phyloP scores from a whole-genome alignment of 2,329 filamentous ascomycete genomes.

The Leptodontidium sp. region DNA sequence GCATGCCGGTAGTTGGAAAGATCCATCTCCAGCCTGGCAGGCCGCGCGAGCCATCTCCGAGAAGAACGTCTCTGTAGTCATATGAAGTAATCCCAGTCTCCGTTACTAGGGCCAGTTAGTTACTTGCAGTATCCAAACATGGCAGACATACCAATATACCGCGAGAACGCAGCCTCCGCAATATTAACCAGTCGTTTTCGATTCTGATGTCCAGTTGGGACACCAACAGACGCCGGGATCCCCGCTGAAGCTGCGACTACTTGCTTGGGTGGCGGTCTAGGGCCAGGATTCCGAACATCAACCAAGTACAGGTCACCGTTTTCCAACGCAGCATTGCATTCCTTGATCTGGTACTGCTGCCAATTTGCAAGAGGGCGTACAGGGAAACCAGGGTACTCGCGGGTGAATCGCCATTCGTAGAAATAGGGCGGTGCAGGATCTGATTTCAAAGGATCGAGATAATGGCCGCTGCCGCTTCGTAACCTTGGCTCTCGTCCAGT shows the following conservation, averaged over 20 bases:
- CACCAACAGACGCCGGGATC: background rate
- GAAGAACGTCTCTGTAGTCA: constrained; percentile 6
- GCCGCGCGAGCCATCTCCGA: background rate
- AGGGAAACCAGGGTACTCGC: constrained; percentile 18
- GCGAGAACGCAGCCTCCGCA: constrained; percentile 8
- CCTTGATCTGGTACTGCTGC: background rate
- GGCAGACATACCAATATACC: background rate
- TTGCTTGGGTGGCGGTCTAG: background rate
- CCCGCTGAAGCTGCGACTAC: background rate
- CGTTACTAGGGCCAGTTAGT: background rate
- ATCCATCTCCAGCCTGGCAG: constrained; percentile 16
- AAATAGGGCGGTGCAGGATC: constrained; percentile 12
- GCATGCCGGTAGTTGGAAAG: constrained; percentile 2
- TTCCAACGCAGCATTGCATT: constrained; percentile 17
- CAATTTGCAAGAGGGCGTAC: background rate
- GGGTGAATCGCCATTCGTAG: constrained; percentile 19
- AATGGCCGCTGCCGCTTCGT: background rate
- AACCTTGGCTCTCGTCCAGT: constrained; percentile 7
- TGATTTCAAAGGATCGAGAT: constrained; percentile 5
- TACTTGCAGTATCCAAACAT: background rate
- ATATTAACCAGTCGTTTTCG: background rate
- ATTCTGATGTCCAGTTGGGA: background rate
- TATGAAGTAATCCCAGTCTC: background rate
- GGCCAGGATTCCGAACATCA: constrained; percentile 16
- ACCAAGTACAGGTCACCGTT: constrained; percentile 16